phyloP scores from a whole-genome alignment of 1,139 yeast species.

The Suhomyces ambrosiae region DNA sequence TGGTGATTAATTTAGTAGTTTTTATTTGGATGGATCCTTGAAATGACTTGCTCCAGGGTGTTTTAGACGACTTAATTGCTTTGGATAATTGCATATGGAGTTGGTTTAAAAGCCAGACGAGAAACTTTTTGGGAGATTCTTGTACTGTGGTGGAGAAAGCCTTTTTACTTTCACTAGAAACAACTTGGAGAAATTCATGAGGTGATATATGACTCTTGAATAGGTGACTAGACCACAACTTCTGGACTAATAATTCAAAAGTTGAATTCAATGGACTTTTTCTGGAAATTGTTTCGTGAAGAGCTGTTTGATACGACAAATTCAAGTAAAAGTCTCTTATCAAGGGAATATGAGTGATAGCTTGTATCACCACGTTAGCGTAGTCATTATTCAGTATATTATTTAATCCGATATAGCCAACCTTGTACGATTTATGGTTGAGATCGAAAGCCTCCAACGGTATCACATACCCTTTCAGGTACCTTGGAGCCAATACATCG shows the following conservation, averaged over 20 bases:
- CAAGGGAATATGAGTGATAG: conserved; percentile 54
- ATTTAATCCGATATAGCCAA: conserved; percentile 70
- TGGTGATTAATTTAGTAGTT: conserved; percentile 24
- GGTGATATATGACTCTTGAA: conserved; percentile 68
- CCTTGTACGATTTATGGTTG: conserved; percentile 46
- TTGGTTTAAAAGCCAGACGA: conserved; percentile 61
- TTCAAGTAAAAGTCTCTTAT: conserved; percentile 55
- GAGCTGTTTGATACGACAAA: conserved; percentile 17
- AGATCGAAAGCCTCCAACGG: conserved; percentile 37
- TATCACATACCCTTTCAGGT: conserved; percentile 25
- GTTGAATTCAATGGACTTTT: conserved; percentile 32
- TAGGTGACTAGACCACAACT: conserved; percentile 63
- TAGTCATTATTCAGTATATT: conserved; percentile 52
- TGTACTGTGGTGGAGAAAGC: conserved; percentile 39
- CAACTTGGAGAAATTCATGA: conserved; percentile 58
- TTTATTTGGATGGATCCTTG: conserved; percentile 56
- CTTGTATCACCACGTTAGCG: conserved; percentile 59
- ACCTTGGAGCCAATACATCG: conserved; percentile 55
- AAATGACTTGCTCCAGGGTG: conserved; percentile 29
- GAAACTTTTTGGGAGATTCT: conserved; percentile 56
- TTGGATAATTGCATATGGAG: conserved; percentile 41
- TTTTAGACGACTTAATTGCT: conserved; percentile 17
- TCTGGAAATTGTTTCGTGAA: conserved; percentile 16
- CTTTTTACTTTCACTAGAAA: conserved; percentile 45
- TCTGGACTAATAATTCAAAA: conserved; percentile 52